A percentile compares a stretch with the other conserved stretches of the same genome.
Evolutionary conservation across 2,329 filamentous ascomycete species (phyloP).

Genomic region (Calonectria multiphialidica): DNA sequence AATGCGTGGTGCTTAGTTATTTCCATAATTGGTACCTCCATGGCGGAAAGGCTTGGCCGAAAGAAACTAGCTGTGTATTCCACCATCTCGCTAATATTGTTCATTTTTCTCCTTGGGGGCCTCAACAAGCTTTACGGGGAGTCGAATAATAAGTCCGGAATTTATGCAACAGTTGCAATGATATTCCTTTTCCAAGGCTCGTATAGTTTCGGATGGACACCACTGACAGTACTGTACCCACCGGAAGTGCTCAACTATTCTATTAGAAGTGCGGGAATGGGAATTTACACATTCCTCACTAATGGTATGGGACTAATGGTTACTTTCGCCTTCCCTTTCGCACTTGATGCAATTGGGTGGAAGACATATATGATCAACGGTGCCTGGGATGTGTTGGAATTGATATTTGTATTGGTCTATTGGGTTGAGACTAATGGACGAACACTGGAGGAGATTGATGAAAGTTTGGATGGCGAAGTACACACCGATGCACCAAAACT

Average conservation of each 20-base stretch:
- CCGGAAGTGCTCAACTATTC: conserved; percentile 46
- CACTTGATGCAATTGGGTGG: conserved; percentile 40
- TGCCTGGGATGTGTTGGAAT: conserved; percentile 39
- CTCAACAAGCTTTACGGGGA: conserved; percentile 55
- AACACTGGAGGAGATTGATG: conserved; percentile 26
- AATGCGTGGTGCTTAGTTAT: conserved; percentile 62
- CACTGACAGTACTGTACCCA: conserved; percentile 41
- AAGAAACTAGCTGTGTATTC: conserved; percentile 57
- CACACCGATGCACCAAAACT: not conserved
- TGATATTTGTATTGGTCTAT: conserved; percentile 19
- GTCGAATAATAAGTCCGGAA: conserved; percentile 49
- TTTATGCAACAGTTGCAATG: conserved; percentile 51
- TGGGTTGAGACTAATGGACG: conserved; percentile 27
- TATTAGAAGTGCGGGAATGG: conserved; percentile 51
- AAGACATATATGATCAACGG: conserved; percentile 43
- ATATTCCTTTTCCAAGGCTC: conserved; percentile 46
- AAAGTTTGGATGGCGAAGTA: not conserved
- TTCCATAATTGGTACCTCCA: conserved; percentile 56
- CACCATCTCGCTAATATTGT: conserved; percentile 52
- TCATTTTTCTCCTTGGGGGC: conserved; percentile 64
- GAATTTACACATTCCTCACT: conserved; percentile 33
- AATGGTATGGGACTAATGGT: conserved; percentile 19
- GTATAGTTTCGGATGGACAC: conserved; percentile 46
- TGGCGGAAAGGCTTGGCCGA: conserved; percentile 57
- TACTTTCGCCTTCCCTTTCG: conserved; percentile 38